Evolutionary conservation across 768 basidiomycete genomes (phyloP).

Genomic region (Lentinus brumalis): DNA sequence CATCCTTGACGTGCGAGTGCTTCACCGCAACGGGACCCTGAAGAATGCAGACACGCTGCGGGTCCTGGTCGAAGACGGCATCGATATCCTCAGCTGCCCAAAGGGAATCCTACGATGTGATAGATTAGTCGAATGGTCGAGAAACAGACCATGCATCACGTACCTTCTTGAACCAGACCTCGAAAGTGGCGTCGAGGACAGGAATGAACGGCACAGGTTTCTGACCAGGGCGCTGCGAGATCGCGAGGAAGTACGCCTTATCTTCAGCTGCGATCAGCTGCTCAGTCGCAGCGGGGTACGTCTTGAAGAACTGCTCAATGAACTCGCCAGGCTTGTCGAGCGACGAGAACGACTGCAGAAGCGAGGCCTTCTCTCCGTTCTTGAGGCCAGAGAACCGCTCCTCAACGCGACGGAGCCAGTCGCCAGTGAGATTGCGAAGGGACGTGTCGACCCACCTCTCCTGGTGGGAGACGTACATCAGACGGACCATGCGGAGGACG

Average conservation of each 20-base stretch:
- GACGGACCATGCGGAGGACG: slow-evolving; percentile 83
- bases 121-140: neutral
- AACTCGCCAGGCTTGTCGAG: slow-evolving; percentile 83
- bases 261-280: slow-evolving; percentile 94
- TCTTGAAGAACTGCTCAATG: slow-evolving; percentile 80
- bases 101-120: slow-evolving; percentile 74
- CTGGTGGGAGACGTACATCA: slow-evolving; percentile 95
- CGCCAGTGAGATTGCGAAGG: slow-evolving; percentile 90
- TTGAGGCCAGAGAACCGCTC: slow-evolving; percentile 94
- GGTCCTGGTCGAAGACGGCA: slow-evolving; percentile 98
- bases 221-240: slow-evolving; percentile 94
- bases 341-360: slow-evolving; percentile 78
- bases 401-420: slow-evolving; percentile 95
- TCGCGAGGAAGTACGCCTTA: slow-evolving; percentile 93
- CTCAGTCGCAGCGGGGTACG: slow-evolving; percentile 77
- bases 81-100: slow-evolving; percentile 99
- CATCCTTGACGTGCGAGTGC: slow-evolving; percentile 84
- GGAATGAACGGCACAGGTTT: slow-evolving; percentile 99
- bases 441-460: slow-evolving; percentile 92
- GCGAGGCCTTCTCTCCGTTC: slow-evolving; percentile 75
- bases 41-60: slow-evolving; percentile 95
- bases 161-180: slow-evolving; percentile 99
- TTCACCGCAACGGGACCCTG: slow-evolving; percentile 96
- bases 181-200: slow-evolving; percentile 88
- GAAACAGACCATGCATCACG: slow-evolving; percentile 13